Percentiles rank a stretch among this genome's conserved stretches.
Conservation (phyloP, 1,139 yeast genomes). For the Saccharomycopsis hybrid region DNA sequence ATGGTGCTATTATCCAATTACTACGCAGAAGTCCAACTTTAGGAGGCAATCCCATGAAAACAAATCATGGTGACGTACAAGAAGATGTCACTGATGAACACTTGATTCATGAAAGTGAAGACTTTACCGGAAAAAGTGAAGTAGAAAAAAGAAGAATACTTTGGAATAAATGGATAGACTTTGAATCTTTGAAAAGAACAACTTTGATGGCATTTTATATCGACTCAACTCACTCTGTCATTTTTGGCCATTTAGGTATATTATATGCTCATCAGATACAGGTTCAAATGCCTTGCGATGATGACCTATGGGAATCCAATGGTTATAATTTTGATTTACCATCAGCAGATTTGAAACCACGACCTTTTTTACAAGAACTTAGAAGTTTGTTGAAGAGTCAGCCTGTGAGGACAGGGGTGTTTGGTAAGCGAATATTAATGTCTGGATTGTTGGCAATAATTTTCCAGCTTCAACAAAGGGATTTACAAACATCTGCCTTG, state of each 20-base stretch:
- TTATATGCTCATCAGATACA: slow-evolving; percentile 71
- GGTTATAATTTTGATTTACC: slow-evolving; percentile 15
- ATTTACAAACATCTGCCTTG: slow-evolving; percentile 31
- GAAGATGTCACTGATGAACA: too few relatives aligned
- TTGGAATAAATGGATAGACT: slow-evolving; percentile 65
- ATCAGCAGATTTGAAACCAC: slow-evolving; percentile 13
- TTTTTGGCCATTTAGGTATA: slow-evolving; percentile 69
- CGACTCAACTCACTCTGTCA: slow-evolving; percentile 73
- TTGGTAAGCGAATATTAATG: slow-evolving; percentile 60
- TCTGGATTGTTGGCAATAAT: slow-evolving; percentile 67
- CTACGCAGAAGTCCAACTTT: slow-evolving; percentile 67
- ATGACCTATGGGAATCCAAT: slow-evolving; percentile 62
- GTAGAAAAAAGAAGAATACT: slow-evolving; percentile 23
- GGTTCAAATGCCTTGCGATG: slow-evolving; percentile 72
- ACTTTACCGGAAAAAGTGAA: neutral
- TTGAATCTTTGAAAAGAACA: slow-evolving; percentile 70
- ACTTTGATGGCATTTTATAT: slow-evolving; percentile 76
- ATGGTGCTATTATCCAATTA: slow-evolving; percentile 69
- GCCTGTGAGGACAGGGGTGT: slow-evolving; percentile 41
- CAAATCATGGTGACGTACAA: slow-evolving; percentile 14
- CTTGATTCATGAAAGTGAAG: slow-evolving; percentile 5
- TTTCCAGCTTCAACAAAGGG: slow-evolving; percentile 72
- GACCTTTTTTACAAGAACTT: slow-evolving; percentile 47
- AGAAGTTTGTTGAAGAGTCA: slow-evolving; percentile 49
- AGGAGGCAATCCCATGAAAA: slow-evolving; percentile 55